These are phyloP conservation scores for Phylloboletellus chloephorus DNA, from an alignment of 1,284 basidiomycete species.

Conservation along the genomic window DNA sequence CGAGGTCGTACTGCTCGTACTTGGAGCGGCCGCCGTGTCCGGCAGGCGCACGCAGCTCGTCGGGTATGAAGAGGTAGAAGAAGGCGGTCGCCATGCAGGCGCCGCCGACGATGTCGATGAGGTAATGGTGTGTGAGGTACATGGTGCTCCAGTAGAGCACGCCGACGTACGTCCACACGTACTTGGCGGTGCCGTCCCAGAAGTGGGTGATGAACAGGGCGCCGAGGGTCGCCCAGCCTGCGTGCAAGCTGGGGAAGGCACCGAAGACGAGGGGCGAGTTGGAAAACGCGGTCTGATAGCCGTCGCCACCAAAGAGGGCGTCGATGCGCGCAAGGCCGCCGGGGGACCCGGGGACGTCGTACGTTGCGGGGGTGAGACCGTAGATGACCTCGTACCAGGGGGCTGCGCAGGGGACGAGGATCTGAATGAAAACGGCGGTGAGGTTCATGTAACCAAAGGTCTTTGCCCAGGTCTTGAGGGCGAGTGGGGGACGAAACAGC, in stretches of 20 bases:
- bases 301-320: constrained; percentile 72
- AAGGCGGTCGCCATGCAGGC: constrained; percentile 83
- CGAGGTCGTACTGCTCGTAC: constrained; percentile 70
- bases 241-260: constrained; percentile 93
- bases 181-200: constrained; percentile 70
- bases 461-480: constrained; percentile 81
- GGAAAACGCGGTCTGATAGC: constrained; percentile 83
- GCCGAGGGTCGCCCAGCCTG: constrained; percentile 87
- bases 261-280: constrained; percentile 93
- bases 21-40: constrained; percentile 49
- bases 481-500: constrained; percentile 74
- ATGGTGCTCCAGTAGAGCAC: constrained; percentile 97
- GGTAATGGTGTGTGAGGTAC: constrained; percentile 97
- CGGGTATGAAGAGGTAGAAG: constrained; percentile 87
- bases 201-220: constrained; percentile 94
- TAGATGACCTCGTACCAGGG: constrained; percentile 99
- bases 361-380: constrained; percentile 92
- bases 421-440: constrained; percentile 83
- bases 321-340: constrained; percentile 94
- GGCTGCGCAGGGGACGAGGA: constrained; percentile 88
- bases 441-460: constrained; percentile 95
- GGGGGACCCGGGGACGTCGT: constrained; percentile 86
- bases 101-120: constrained; percentile 94
- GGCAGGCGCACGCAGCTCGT: constrained; percentile 59
- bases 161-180: constrained; percentile 83